Conservation (phyloP, 2,329 filamentous ascomycete species). For the Huntiella abstrusa region DNA sequence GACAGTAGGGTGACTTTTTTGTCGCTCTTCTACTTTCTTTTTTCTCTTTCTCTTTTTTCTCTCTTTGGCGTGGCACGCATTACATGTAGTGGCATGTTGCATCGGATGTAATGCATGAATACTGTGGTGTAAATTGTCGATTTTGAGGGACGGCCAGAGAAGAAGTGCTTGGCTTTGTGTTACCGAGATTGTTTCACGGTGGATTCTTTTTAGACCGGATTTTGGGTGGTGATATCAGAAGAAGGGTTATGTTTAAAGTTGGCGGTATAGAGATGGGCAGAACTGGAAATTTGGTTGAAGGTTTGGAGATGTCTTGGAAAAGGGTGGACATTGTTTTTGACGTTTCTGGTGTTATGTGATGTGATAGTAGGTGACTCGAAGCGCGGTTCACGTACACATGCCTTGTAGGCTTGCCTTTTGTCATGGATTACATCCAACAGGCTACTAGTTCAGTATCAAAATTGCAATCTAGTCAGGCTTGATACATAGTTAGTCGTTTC, state of each 20-base stretch:
- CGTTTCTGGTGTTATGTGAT: not conserved
- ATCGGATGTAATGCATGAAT: not conserved
- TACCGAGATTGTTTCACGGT: not conserved
- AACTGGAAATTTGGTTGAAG: too few species aligned
- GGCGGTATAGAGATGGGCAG: not conserved
- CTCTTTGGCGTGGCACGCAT: too few species aligned
- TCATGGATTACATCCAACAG: not conserved
- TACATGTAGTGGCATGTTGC: not conserved
- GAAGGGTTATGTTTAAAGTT: not conserved
- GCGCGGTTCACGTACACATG: too few species aligned
- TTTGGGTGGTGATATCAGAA: not conserved
- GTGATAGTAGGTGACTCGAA: not conserved
- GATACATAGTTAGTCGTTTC: not conserved
- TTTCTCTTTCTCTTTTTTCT: too few species aligned
- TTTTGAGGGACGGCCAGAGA: not conserved
- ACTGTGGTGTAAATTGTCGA: too few species aligned
- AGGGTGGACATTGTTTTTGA: not conserved
- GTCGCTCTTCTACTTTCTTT: too few species aligned
- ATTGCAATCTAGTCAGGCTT: not conserved
- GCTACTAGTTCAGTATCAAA: not conserved
- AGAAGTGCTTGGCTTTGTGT: not conserved
- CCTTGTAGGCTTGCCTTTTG: too few species aligned
- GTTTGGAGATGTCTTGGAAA: too few species aligned
- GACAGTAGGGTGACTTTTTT: too few species aligned
- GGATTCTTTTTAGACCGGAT: too few species aligned